phyloP scores from a whole-genome alignment of 192 early-diverging fungal species.

The Physocladia obscura region DNA sequence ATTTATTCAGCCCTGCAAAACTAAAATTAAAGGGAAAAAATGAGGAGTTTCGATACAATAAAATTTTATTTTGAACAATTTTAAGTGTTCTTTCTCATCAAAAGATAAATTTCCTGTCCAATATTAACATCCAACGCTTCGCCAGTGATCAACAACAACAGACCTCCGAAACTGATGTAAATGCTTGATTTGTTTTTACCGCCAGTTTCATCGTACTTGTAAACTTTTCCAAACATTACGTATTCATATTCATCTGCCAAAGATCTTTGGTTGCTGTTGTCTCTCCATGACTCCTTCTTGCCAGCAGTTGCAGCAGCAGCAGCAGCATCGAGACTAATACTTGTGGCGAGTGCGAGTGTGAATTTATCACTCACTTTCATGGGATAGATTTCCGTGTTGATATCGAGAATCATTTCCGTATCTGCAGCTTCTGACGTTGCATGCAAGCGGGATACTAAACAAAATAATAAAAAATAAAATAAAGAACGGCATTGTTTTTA shows the following conservation, averaged over 20 bases:
- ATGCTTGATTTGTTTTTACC: slow-evolving; percentile 47
- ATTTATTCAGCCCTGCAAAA: too few species aligned
- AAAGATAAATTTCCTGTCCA: slow-evolving; percentile 89
- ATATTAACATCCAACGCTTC: slow-evolving; percentile 85
- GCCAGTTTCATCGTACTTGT: slow-evolving; percentile 85
- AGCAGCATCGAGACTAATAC: slow-evolving; percentile 58
- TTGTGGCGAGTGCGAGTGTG: slow-evolving; percentile 70
- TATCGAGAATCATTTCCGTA: slow-evolving; percentile 87
- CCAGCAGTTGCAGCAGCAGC: slow-evolving; percentile 11
- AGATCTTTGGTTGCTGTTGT: slow-evolving; percentile 39
- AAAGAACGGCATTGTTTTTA: too few species aligned
- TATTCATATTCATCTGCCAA: slow-evolving; percentile 97
- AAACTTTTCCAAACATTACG: slow-evolving; percentile 97
- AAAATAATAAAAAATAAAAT: too few species aligned
- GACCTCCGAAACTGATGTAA: slow-evolving; percentile 57
- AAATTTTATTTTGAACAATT: too few species aligned
- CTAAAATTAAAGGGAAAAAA: too few species aligned
- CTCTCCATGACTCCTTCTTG: slow-evolving; percentile 69
- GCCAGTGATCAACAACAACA: slow-evolving; percentile 68
- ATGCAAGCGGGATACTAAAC: slow-evolving; percentile 81
- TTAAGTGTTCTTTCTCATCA: slow-evolving; percentile 68
- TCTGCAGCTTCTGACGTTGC: slow-evolving; percentile 82
- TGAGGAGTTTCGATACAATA: too few species aligned
- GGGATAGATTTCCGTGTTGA: slow-evolving; percentile 90
- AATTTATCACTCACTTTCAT: slow-evolving; percentile 83